phyloP scores from a whole-genome alignment of 106 monocot genomes.

The Vanilla planifolia region DNA sequence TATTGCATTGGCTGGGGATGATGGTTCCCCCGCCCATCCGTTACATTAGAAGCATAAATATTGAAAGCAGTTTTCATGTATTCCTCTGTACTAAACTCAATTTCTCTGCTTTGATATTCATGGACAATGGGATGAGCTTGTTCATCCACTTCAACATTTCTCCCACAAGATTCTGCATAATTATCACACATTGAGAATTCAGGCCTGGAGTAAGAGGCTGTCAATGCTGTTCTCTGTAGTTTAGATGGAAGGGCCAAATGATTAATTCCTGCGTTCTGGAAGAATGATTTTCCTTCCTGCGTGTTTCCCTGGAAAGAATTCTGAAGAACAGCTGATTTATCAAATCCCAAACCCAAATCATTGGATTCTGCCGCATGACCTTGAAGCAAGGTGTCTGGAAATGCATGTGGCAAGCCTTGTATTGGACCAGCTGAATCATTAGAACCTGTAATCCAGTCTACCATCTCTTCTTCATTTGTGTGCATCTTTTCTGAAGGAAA shows the following conservation, averaged over 20 bases:
- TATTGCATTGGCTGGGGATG: constrained; percentile 13
- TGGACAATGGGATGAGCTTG: constrained; percentile 3
- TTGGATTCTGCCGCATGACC: constrained; percentile 13
- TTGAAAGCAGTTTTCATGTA: constrained; percentile 17
- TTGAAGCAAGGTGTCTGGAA: constrained; percentile 61
- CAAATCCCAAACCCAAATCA: constrained; percentile 10
- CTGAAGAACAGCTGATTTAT: constrained; percentile 24
- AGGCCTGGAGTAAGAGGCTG: constrained; percentile 8
- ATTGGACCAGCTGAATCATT: constrained; percentile 26
- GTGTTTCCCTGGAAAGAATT: constrained; percentile 12
- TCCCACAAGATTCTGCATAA: constrained; percentile 23
- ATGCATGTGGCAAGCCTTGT: constrained; percentile 51
- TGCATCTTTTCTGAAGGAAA: constrained; percentile 42
- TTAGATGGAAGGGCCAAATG: constrained; percentile 8
- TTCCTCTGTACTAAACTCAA: constrained; percentile 4
- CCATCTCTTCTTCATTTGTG: constrained; percentile 18
- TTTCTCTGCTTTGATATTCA: constrained; percentile 7
- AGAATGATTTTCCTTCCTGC: constrained; percentile 7
- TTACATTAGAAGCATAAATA: constrained; percentile 10
- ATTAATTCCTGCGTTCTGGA: constrained; percentile 14
- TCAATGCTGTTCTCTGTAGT: constrained; percentile 6
- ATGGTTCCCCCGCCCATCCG: constrained; percentile 16
- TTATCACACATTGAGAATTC: constrained; percentile 13
- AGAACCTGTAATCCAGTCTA: constrained; percentile 16
- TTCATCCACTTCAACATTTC: constrained; percentile 10